Percentiles rank a stretch among this genome's conserved stretches.
Evolutionary conservation across 805 yeast species (phyloP).

Genomic region (Ogataea methylovora): DNA sequence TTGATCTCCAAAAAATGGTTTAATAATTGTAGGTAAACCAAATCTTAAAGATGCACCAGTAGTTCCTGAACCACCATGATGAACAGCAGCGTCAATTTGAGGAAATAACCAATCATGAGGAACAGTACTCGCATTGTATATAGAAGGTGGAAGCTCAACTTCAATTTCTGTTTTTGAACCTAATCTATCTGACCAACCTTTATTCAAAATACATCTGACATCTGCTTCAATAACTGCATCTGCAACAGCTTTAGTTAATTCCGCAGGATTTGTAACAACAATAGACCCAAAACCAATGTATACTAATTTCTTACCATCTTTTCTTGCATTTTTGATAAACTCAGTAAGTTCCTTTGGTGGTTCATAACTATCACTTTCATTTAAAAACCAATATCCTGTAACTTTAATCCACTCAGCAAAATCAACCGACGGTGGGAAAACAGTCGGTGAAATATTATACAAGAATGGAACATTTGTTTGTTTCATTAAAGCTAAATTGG

Average conservation of each 20-base stretch:
- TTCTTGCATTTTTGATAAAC: constrained; percentile 58
- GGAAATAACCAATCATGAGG: constrained; percentile 97
- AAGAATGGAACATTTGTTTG: constrained; percentile 80
- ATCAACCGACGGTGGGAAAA: constrained; percentile 89
- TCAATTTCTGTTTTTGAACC: constrained; percentile 33
- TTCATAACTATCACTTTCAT: constrained; percentile 38
- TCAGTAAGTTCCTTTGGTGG: constrained; percentile 53
- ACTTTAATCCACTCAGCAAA: constrained; percentile 94
- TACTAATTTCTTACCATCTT: constrained; percentile 60
- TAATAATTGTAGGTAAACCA: constrained; percentile 84
- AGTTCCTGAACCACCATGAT: constrained; percentile 96
- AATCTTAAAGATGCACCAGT: constrained; percentile 86
- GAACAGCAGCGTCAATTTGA: constrained; percentile 86
- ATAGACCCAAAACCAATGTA: constrained; percentile 96
- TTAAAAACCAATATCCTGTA: constrained; percentile 92
- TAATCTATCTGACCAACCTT: constrained; percentile 89
- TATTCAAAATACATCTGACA: constrained; percentile 79
- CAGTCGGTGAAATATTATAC: constrained; percentile 81
- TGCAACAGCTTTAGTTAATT: constrained; percentile 67
- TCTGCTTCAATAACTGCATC: constrained; percentile 76
- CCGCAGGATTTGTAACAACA: constrained; percentile 77
- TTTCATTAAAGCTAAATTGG: constrained; percentile 62
- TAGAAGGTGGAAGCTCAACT: constrained; percentile 52
- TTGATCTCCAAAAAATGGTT: constrained; percentile 96
- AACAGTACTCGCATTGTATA: constrained; percentile 62